Conservation (phyloP, 176 grass and related monocot genomes). For the Hyparrhenia diplandra region DNA sequence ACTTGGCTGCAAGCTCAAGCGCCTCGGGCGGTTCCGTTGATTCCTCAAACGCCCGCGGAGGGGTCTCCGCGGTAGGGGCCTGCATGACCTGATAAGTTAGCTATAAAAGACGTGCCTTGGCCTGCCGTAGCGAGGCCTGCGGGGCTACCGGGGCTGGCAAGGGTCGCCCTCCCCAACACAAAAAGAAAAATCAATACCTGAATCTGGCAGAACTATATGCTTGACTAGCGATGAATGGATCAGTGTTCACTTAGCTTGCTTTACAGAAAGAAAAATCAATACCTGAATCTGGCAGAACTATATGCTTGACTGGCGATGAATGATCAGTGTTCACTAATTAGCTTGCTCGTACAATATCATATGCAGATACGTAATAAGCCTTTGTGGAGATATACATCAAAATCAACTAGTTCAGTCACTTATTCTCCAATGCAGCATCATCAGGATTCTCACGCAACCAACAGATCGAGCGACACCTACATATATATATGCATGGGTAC, state of each 20-base stretch:
- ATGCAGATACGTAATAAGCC: no score
- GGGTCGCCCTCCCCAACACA: no score
- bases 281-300: neutral
- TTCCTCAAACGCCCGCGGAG: no score
- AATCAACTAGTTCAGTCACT: neutral
- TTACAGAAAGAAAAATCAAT: neutral
- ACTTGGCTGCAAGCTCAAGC: no score
- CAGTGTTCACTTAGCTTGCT: neutral
- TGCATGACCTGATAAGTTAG: no score
- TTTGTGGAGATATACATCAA: neutral
- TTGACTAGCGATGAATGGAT: neutral
- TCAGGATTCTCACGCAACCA: conserved; percentile 17
- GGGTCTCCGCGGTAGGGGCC: no score
- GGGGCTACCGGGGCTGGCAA: no score
- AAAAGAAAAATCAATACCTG: neutral
- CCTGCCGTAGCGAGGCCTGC: no score
- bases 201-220: neutral
- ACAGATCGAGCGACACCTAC: neutral
- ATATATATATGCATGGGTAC: neutral
- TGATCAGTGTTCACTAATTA: neutral
- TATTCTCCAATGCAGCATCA: conserved; percentile 21
- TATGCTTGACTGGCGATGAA: neutral
- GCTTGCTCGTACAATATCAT: neutral
- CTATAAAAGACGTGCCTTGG: no score
- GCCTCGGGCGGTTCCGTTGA: no score